These are phyloP conservation scores for Metschnikowia koreensis DNA, from an alignment of 805 yeast species.

Conservation along the genomic window DNA sequence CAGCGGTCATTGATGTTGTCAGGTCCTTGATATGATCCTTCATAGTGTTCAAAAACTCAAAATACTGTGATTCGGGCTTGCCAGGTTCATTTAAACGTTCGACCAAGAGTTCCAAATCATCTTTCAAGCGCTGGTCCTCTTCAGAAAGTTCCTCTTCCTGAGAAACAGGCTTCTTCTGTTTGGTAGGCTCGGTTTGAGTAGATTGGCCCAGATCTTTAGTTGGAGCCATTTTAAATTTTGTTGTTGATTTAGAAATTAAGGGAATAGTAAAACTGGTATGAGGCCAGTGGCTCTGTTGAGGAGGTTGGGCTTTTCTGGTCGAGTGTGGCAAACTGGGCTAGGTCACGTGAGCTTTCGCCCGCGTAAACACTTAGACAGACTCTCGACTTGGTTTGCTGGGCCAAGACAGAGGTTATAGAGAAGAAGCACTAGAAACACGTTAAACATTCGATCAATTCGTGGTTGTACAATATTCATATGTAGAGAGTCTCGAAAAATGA, in stretches of 20 bases:
- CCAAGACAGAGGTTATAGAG: not conserved
- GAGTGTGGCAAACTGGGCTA: not conserved
- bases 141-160: slow-evolving; percentile 85
- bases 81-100: slow-evolving; percentile 66
- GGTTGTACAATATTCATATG: no score
- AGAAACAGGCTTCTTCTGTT: slow-evolving; percentile 24
- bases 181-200: slow-evolving; percentile 19
- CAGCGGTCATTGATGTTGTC: slow-evolving; percentile 98
- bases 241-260: not conserved
- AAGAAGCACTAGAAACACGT: no score
- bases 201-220: slow-evolving; percentile 25
- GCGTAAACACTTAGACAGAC: not conserved
- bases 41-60: slow-evolving; percentile 62
- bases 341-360: not conserved
- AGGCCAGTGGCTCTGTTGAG: not conserved
- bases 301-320: not conserved
- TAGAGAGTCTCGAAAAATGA: no score
- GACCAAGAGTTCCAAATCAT: slow-evolving; percentile 82
- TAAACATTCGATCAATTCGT: no score
- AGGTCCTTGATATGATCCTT: slow-evolving; percentile 83
- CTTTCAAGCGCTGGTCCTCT: slow-evolving; percentile 86
- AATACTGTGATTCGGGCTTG: slow-evolving; percentile 45
- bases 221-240: slow-evolving; percentile 31
- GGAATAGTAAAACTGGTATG: not conserved
- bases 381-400: no score